A percentile compares a stretch with the other conserved stretches of the same genome.
Conservation (phyloP, 2,329 filamentous ascomycete species). For the Monosporascus cannonballus region DNA sequence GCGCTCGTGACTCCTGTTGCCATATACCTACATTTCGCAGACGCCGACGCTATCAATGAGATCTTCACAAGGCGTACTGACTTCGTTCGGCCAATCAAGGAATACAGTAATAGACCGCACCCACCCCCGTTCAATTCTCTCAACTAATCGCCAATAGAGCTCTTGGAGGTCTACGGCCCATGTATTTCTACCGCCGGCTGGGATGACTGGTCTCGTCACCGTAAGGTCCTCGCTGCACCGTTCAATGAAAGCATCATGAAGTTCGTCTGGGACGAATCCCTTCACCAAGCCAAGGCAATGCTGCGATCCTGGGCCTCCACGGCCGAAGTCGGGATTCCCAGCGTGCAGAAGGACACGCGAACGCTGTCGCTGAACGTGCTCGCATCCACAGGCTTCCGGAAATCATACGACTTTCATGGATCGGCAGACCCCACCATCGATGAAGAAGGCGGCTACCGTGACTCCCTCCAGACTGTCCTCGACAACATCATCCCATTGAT, state of each 20-base stretch:
- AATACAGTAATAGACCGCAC: conserved; percentile 8
- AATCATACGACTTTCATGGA: conserved; percentile 18
- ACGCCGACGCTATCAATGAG: conserved; percentile 16
- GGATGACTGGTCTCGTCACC: conserved; percentile 25
- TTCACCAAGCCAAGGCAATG: conserved; percentile 19
- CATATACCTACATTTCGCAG: conserved; percentile 15
- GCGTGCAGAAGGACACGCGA: conserved; percentile 15
- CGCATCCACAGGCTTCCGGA: conserved; percentile 16
- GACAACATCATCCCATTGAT: conserved; percentile 20
- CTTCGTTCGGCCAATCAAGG: conserved; percentile 15
- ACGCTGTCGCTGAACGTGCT: conserved; percentile 24
- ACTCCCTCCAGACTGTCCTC: conserved; percentile 20
- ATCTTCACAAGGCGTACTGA: conserved; percentile 15
- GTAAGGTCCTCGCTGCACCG: conserved; percentile 18
- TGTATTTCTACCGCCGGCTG: conserved; percentile 21
- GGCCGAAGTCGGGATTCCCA: conserved; percentile 6
- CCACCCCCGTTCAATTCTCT: background rate
- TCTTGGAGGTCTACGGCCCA: conserved; percentile 22
- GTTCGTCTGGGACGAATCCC: conserved; percentile 22
- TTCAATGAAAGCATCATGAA: conserved; percentile 24
- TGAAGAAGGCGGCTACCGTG: conserved; percentile 14
- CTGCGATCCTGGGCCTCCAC: conserved; percentile 10
- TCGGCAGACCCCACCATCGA: conserved; percentile 6
- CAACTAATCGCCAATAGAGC: conserved; percentile 9
- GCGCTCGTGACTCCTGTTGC: conserved; percentile 16